Evolutionary conservation across 176 grass and related monocot genomes (phyloP), one percentile per base, ranked within the genome.

Genomic region (Dactylis glomerata): DNA sequence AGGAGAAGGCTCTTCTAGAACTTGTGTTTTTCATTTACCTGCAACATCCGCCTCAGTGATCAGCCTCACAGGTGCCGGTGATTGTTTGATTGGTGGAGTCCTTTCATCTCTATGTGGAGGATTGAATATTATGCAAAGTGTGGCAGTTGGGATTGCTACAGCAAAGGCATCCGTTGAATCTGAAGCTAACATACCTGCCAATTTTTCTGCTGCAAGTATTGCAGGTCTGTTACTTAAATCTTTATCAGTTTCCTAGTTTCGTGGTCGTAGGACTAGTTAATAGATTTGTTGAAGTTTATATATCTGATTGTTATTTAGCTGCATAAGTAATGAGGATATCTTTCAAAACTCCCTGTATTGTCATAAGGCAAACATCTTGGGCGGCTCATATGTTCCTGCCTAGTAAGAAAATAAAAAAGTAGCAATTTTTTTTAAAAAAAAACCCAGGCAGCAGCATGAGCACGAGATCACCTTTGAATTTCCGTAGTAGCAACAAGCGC

Each of bases 1-100:
- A 79, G 12, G 75, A 76, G 78, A 90, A 82, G 79, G 22, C 38
- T 91, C 76, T 59, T 88, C 56, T 38, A 82, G 87, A 70, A 93
- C 66, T 81, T 87, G 52, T 81, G 87, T 86, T 82, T 93, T 90
- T 58, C 96, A 98, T 90, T 88, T 95, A 45, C 93, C 96, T 65
- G 91, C 91, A 80, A 77, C 95, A 79, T 58, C 87, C 44, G 89
- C 92, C 52, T 88, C 91, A 41, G 93, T 95, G 31, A 73, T 87
- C 27, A 95, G 91, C 85, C 84, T 95, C 47, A 92, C 89, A 85
- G 96, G 93, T 66, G 93, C 93, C 37, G 93, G 96, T 19, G 96
- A 98, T 85, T 95, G 93, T 80, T 90, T 98, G 32, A 87, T 98
- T 93, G 93, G 87, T 56, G 96, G 96, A 78, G 83, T 90, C 44